Evolutionary conservation across 2,329 filamentous ascomycete species (phyloP), one percentile per base, ranked within the genome.

Genomic region (Epichloe glyceriae): DNA sequence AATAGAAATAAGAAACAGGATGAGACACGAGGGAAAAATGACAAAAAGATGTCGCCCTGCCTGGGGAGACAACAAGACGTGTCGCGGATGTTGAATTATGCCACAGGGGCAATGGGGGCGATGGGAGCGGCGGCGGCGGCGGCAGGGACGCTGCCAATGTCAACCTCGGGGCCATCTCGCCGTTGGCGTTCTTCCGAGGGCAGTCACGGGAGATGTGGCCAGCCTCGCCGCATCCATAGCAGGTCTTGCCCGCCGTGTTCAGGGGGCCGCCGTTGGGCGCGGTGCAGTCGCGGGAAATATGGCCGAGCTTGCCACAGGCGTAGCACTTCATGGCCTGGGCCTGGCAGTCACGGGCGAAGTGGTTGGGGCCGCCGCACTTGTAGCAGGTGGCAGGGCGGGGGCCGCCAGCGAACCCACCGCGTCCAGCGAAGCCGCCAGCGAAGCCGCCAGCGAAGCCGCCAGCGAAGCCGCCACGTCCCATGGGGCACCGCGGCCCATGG

Each of bases 241-340:
- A 98, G 57, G 90, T 95, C 82, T 97, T 98, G 65, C 91, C 91
- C 56, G 88, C 88, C 57, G 88, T 94, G 79, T 93, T 96, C 59
- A 97, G 78, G 45, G 91, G 89, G 22, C 93, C 93, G 52, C 93
- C 93, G 69, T 97, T 97, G 57, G 93, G 91, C 55, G 91, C 88
- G 45, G 90, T 95, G 78, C 93, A 98, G 71, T 98, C 93, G 62
- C 78, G 75, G 11, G 87, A 94, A 69, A 95, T 95, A 73, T 95
- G 89, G 48, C 88, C 88, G 60, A 95, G 82, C 75, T 95, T 95
- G 67, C 90, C 90, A 67, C 90, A 96, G 58, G 90, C 90, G 64
- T 95, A 96, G 78, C 90, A 96, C 75, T 96, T 96, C 88, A 95
- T 95, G 56, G 89, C 88, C 71, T 95, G 89, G 60, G 93, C 90